Conservation (phyloP, 2,329 filamentous ascomycete genomes). For the Capronia epimyces region DNA sequence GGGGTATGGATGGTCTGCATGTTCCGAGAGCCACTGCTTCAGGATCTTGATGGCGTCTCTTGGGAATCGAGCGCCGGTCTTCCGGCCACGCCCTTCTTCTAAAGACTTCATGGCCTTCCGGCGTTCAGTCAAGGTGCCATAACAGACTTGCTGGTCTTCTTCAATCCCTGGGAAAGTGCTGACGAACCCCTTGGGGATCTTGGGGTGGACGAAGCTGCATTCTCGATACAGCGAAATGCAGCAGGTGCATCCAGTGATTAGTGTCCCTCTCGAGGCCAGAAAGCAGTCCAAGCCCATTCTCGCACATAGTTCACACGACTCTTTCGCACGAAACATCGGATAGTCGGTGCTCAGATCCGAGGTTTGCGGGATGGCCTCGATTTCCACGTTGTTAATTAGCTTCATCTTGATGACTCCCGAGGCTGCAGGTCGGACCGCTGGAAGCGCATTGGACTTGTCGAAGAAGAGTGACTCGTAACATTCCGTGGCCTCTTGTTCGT, state of each 20-base stretch:
- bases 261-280: constrained; percentile 40
- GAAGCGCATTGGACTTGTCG: constrained; percentile 40
- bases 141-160: constrained; percentile 34
- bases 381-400: constrained; percentile 29
- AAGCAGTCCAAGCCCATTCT: constrained; percentile 46
- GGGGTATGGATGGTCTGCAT: constrained; percentile 79
- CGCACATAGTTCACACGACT: constrained; percentile 44
- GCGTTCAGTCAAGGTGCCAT: constrained; percentile 38
- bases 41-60: constrained; percentile 72
- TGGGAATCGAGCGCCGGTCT: constrained; percentile 71
- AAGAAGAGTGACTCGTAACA: constrained; percentile 40
- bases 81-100: constrained; percentile 45
- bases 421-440: constrained; percentile 30
- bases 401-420: constrained; percentile 26
- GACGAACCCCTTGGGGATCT: constrained; percentile 39
- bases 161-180: constrained; percentile 42
- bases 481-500: constrained; percentile 36
- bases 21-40: constrained; percentile 77
- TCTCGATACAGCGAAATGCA: constrained; percentile 45
- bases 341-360: constrained; percentile 32
- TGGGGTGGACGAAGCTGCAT: constrained; percentile 44
- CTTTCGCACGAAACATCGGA: constrained; percentile 43
- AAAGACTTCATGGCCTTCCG: constrained; percentile 39
- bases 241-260: constrained; percentile 44
- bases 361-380: constrained; percentile 27